These are phyloP conservation scores for Aquilaria agallochum DNA, from an alignment of 441 rosid genomes.

Conservation along the genomic window DNA sequence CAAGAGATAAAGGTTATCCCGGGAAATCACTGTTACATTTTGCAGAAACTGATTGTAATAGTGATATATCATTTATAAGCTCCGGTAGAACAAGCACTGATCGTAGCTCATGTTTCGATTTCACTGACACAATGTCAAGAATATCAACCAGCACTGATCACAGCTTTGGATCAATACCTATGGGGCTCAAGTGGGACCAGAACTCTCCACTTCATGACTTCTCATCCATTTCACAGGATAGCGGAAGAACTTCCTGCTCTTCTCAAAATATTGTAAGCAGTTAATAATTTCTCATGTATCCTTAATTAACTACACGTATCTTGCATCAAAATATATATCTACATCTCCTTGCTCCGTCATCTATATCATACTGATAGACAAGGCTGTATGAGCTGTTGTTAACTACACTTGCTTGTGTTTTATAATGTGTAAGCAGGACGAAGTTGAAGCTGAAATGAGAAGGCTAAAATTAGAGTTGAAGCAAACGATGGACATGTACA, in stretches of 20 bases:
- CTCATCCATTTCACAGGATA: constrained; percentile 56
- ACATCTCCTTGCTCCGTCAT: not conserved
- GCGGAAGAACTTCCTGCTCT: constrained; percentile 53
- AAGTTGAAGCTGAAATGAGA: constrained; percentile 85
- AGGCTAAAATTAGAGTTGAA: constrained; percentile 80
- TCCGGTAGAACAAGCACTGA: constrained; percentile 81
- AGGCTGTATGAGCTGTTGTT: not conserved
- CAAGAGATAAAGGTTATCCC: constrained; percentile 25
- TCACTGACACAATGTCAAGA: constrained; percentile 41
- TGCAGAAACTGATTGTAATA: constrained; percentile 64
- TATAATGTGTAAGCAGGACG: constrained; percentile 42
- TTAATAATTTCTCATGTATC: not conserved
- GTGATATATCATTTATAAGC: constrained; percentile 76
- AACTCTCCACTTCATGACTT: constrained; percentile 34
- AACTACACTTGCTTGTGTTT: not conserved
- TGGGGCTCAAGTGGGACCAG: constrained; percentile 46
- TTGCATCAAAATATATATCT: not conserved
- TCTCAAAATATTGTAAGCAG: constrained; percentile 52
- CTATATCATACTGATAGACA: not conserved
- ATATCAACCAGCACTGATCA: constrained; percentile 54
- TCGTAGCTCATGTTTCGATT: constrained; percentile 44
- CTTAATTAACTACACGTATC: not conserved
- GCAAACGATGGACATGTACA: constrained; percentile 89
- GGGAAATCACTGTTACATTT: constrained; percentile 39
- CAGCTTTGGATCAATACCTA: constrained; percentile 54